These are phyloP conservation scores for Floccularia luteovirens DNA, from an alignment of 768 basidiomycete species.

Conservation along the genomic window DNA sequence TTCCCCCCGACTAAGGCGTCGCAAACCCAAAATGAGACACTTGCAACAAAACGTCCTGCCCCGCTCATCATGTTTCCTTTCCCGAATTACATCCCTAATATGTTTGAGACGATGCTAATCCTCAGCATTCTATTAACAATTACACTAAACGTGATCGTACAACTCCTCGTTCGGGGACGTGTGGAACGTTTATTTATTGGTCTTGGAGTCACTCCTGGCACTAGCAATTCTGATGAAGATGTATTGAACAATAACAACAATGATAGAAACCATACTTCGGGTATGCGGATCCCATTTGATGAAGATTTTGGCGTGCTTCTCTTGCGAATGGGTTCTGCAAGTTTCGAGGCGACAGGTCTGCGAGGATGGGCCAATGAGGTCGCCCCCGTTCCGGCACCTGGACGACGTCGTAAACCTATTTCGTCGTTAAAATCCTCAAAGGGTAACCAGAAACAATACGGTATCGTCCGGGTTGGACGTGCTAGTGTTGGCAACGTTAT, in stretches of 20 bases:
- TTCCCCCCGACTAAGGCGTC: slow-evolving; percentile 5
- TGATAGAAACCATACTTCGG: neutral
- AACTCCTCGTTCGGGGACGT: slow-evolving; percentile 54
- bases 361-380: slow-evolving; percentile 73
- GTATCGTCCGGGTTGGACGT: slow-evolving; percentile 22
- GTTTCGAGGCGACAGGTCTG: slow-evolving; percentile 66
- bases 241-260: neutral
- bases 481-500: slow-evolving; percentile 18
- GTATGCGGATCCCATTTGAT: slow-evolving; percentile 33
- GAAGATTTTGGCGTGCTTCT: slow-evolving; percentile 71
- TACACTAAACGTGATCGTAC: slow-evolving; percentile 54
- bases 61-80: slow-evolving; percentile 46
- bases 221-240: neutral
- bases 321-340: slow-evolving; percentile 66
- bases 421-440: too few species aligned
- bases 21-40: neutral
- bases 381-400: slow-evolving; percentile 32
- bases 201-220: slow-evolving; percentile 21
- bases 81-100: slow-evolving; percentile 66
- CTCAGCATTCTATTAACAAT: slow-evolving; percentile 51
- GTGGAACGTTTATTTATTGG: slow-evolving; percentile 57
- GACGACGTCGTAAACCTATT: slow-evolving; percentile 5
- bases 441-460: slow-evolving; percentile 10
- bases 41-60: neutral
- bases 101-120: slow-evolving; percentile 61